These are phyloP conservation scores for Fusarium agapanthi DNA, from an alignment of 2,329 filamentous ascomycete species.

Conservation along the genomic window DNA sequence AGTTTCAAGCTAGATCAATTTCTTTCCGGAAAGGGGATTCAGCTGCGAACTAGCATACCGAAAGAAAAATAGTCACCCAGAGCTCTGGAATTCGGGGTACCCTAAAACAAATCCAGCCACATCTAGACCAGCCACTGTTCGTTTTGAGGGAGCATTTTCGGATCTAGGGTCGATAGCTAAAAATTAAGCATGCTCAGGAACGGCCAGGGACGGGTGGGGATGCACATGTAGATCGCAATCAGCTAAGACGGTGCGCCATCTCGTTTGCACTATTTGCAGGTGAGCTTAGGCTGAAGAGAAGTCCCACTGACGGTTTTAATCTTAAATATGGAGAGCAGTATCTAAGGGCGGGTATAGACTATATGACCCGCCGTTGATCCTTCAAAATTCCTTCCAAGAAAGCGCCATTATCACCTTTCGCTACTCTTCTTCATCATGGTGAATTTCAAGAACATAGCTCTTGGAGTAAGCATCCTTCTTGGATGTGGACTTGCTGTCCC, in stretches of 20 bases:
- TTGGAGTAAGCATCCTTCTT: neutral
- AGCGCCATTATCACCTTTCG: too few relatives aligned
- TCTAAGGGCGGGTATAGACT: neutral
- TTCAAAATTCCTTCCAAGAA: too few relatives aligned
- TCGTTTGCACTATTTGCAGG: neutral
- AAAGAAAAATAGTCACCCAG: neutral
- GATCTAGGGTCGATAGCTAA: neutral
- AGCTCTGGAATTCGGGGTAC: neutral
- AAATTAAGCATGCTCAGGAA: neutral
- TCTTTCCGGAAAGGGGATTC: neutral
- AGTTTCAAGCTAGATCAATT: neutral
- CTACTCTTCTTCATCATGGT: neutral
- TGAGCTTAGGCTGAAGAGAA: neutral
- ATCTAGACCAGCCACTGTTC: neutral
- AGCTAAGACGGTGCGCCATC: neutral
- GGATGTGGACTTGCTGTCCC: constrained; percentile 9
- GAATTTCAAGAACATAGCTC: neutral
- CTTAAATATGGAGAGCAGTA: neutral
- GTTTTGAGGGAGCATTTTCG: neutral
- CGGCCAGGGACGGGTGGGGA: neutral
- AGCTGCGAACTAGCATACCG: neutral
- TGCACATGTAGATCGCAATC: constrained; percentile 6
- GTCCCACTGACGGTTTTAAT: neutral
- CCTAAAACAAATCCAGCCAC: neutral
- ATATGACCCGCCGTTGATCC: neutral